Conservation (phyloP, 129 eudicot species). For the Arctium lappa region DNA sequence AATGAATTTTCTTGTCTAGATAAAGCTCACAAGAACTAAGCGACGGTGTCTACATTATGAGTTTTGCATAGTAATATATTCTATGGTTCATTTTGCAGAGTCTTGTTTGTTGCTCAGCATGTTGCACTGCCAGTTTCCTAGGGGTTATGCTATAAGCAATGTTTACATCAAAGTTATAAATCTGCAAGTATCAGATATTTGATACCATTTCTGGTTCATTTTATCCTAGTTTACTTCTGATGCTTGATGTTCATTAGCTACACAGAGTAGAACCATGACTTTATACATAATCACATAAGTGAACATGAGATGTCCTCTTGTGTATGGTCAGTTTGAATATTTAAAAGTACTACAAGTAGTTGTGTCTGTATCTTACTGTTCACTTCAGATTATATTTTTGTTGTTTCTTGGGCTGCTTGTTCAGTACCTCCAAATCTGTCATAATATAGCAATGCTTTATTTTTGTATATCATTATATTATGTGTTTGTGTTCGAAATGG, state of each 20-base stretch:
- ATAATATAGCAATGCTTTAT: background rate
- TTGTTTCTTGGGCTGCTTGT: background rate
- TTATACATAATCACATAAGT: background rate
- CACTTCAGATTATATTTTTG: background rate
- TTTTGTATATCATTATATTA: background rate
- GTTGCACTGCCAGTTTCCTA: background rate
- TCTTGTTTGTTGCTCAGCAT: background rate
- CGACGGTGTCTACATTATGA: background rate
- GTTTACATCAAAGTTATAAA: background rate
- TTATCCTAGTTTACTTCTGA: background rate
- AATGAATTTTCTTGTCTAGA: background rate
- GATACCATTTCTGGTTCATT: background rate
- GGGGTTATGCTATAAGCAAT: background rate
- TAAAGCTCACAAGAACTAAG: background rate
- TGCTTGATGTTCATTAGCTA: background rate
- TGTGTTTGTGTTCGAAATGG: background rate
- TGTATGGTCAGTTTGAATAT: background rate
- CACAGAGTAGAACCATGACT: background rate
- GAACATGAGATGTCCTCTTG: background rate
- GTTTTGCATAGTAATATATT: background rate
- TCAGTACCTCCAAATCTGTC: background rate
- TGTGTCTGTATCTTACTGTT: background rate
- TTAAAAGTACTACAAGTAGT: background rate
- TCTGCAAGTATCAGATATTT: background rate
- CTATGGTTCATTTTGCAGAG: background rate